Evolutionary conservation across 2,329 filamentous ascomycete species (phyloP), one percentile per base, ranked within the genome.

Genomic region (Hortaea werneckii): DNA sequence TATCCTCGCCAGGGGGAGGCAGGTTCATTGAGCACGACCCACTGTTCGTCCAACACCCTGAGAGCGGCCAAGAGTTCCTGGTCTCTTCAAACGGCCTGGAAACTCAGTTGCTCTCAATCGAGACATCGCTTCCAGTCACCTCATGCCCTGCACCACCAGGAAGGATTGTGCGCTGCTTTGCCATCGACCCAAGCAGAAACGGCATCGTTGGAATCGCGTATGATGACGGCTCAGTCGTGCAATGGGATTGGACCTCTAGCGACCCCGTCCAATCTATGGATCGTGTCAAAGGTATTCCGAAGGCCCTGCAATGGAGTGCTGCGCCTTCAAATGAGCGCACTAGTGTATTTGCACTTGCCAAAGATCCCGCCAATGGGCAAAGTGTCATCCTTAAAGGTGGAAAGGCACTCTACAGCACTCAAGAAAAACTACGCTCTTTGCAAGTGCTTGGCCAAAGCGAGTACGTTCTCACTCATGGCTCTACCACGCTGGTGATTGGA

Each of bases 121-220:
- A 78, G 52, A 88, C 87, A 45, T 96, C 92, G 1, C 77, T 94
- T 42, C 77, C 94, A 20, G 73, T 87, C 40, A 81, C 87, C 54
- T 79, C 80, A 45, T 82, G 95, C 41, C 69, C 76, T 9, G 69
- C 82, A 27, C 64, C 67, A n/a, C 53, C 70, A 54, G 60, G 65
- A 56, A 64, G 70, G 20, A 64, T 60, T 8, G 67, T 82, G 20
- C 65, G 71, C 20, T 70, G 71, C 26, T 79, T 73, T 56, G 68
- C 70, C 13, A 54, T 79, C 29, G 81, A 72, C 45, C 66, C 68
- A 29, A 57, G 60, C 42, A 69, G 79, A 62, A 55, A 72, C 50
- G 64, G 76, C 57, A 61, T 73, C 40, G 58, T 81, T 5, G 77
- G 77, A 52, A 67, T 79, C 37, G 71, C 74, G 37, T 76, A 55